Evolutionary conservation across 495 filamentous ascomycete genomes (phyloP), one percentile per base, ranked within the genome.

Genomic region (Lindgomyces ingoldianus): DNA sequence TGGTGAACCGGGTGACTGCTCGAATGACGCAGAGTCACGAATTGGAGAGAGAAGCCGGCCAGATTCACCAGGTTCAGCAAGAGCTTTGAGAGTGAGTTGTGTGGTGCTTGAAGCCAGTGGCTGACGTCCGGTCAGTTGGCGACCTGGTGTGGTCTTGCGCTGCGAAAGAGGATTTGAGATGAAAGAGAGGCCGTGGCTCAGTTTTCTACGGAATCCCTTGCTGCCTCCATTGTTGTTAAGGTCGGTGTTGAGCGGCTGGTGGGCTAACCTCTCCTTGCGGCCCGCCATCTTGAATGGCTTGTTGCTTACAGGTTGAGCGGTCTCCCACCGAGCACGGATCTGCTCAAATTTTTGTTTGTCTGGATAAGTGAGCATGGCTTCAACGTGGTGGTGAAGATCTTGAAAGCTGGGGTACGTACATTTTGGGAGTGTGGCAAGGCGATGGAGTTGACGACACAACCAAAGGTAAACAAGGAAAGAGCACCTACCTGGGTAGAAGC

Each of bases 111-210:
- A 21, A 21, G 33, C 26, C 18, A 47, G 25, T 45, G 46, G 27
- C 10, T 41, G 45, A 33, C 16, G n/a, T 8, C 14, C n/a, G 18
- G 44, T 19, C 14, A 19, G 29, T 24, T 49, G 54, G 22, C 47
- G 54, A 16, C 30, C 55, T 16, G 46, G 62, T 1, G 53, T 56
- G 19, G 46, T 60, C 46, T 67, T 67, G 57, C 64, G 64, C 39
- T 67, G 57, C 19, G 51, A 61, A 24, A 62, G 64, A 12, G 64
- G 64, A 18, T 61, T 61, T n/a, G 64, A 67, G 51, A 67, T 49
- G 41, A 62, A 51, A 24, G 58, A 62, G 21, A 62, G 33, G 52
- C 64, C 57, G 19, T 67, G 45, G 58, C 58, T 67, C 12, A 67
- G 49, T 52, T 62, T 67, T 3, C 51, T 29, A 12, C 64, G 57